phyloP scores from a whole-genome alignment of 2,329 filamentous ascomycete genomes.

The Talaromyces piceae region DNA sequence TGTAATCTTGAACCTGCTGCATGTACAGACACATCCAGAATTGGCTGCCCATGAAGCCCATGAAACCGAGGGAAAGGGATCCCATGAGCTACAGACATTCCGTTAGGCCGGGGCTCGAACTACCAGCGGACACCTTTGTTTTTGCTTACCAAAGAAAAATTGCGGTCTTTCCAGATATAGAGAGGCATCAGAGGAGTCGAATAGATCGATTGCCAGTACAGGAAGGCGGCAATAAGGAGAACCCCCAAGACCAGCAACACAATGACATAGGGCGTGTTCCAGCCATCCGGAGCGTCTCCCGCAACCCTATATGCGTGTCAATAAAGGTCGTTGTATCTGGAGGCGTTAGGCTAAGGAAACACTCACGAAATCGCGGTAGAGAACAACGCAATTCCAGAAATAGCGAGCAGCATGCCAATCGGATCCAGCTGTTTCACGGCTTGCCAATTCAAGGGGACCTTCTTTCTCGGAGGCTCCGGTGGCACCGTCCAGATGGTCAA shows the following conservation, averaged over 20 bases:
- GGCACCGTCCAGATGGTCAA: constrained; percentile 57
- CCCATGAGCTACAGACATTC: constrained; percentile 44
- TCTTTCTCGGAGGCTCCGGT: constrained; percentile 41
- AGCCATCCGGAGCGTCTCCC: constrained; percentile 53
- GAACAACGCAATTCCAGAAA: constrained; percentile 59
- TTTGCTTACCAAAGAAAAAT: constrained; percentile 54
- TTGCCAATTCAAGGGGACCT: constrained; percentile 35
- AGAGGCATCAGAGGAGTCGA: constrained; percentile 47
- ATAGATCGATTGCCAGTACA: constrained; percentile 55
- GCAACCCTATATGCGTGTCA: constrained; percentile 29
- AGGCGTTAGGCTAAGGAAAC: neutral
- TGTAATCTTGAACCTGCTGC: constrained; percentile 48
- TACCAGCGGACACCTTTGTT: too few species aligned
- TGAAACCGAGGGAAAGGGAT: constrained; percentile 53
- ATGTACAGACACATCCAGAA: constrained; percentile 62
- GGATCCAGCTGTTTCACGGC: constrained; percentile 54
- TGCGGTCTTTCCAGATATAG: constrained; percentile 51
- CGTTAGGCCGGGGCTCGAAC: too few species aligned
- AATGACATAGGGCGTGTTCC: constrained; percentile 56
- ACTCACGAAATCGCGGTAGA: constrained; percentile 52
- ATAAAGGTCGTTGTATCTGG: neutral
- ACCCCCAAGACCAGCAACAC: constrained; percentile 55
- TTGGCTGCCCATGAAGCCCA: constrained; percentile 52
- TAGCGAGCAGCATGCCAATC: constrained; percentile 52
- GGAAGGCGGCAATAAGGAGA: constrained; percentile 48